Conservation (phyloP, 1,139 yeast genomes). For the Kodamaea alishanica region DNA sequence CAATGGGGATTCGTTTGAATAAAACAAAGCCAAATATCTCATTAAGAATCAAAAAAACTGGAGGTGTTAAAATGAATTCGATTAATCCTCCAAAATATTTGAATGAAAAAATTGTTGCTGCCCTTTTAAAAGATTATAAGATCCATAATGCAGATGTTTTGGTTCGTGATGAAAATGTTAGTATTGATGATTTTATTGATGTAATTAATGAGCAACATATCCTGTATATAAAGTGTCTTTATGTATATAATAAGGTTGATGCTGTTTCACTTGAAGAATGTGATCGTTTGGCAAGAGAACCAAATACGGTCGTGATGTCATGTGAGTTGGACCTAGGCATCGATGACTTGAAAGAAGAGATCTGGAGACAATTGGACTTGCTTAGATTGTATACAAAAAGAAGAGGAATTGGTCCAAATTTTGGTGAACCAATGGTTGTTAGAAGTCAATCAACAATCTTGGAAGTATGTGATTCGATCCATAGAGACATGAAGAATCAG, state of each 20-base stretch:
- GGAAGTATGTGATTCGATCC: slow-evolving; percentile 88
- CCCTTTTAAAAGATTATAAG: slow-evolving; percentile 79
- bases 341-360: slow-evolving; percentile 83
- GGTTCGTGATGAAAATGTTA: slow-evolving; percentile 81
- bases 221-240: slow-evolving; percentile 84
- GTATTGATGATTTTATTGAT: slow-evolving; percentile 93
- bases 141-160: slow-evolving; percentile 92
- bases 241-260: slow-evolving; percentile 92
- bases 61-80: slow-evolving; percentile 83
- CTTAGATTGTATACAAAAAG: slow-evolving; percentile 79
- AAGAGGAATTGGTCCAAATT: slow-evolving; percentile 77
- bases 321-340: slow-evolving; percentile 86
- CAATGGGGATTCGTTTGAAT: slow-evolving; percentile 89
- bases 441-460: slow-evolving; percentile 74
- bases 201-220: slow-evolving; percentile 83
- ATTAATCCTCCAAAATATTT: slow-evolving; percentile 78
- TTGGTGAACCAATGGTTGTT: slow-evolving; percentile 88
- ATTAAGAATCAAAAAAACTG: slow-evolving; percentile 76
- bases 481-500: slow-evolving; percentile 85
- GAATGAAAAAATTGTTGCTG: slow-evolving; percentile 75
- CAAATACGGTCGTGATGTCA: slow-evolving; percentile 89
- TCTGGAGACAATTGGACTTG: slow-evolving; percentile 84
- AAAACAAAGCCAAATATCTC: slow-evolving; percentile 77
- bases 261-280: slow-evolving; percentile 94
- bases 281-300: slow-evolving; percentile 86